Evolutionary conservation across 2,329 filamentous ascomycete species (phyloP), one percentile per base, ranked within the genome.

Genomic region (Apiospora arundinis): DNA sequence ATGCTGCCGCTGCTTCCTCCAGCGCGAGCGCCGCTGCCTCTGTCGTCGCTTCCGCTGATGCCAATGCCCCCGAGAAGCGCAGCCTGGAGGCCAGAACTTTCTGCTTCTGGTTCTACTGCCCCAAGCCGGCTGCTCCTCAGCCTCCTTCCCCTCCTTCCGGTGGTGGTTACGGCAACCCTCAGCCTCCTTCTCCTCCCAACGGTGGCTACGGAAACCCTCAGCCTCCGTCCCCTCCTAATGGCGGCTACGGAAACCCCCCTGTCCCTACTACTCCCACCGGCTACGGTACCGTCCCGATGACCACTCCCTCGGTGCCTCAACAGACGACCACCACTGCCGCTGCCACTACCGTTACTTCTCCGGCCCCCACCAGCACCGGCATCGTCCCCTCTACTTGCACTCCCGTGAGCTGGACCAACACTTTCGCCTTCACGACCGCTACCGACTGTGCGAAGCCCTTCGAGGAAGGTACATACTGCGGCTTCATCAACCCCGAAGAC

Each of bases 401-500:
- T 1, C 71, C 71, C n/a, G 65, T 70, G 14, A 72, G 69, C 69
- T 72, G 71, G 71, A 70, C 71, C 28, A 72, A 72, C 71, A 72
- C 66, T 16, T 69, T 66, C 48, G 28, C 69, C 28, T 76, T 74
- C 66, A 77, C 76, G 37, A 74, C 77, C 11, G 72, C 68, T 40
- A 71, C 75, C n/a, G 70, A 76, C 28, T 81, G 79, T 74, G 73
- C 77, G 9, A 80, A 76, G 8, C 72, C 73, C 6, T 77, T 76
- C 23, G 78, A 80, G 71, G 75, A 74, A 16, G 79, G 79, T 32
- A 81, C 79, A 9, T 80, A 76, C 75, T 81, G 80, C 67, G 80
- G 81, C 28, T 82, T 81, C 74, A 79, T 81, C 74, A 81, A 81
- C 72, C 81, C 80, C 9, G 74, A 80, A 32, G 80, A 82, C 67